These are phyloP conservation scores for Phytophthora hibernalis DNA, from an alignment of 352 stramenopile species.

Conservation along the genomic window DNA sequence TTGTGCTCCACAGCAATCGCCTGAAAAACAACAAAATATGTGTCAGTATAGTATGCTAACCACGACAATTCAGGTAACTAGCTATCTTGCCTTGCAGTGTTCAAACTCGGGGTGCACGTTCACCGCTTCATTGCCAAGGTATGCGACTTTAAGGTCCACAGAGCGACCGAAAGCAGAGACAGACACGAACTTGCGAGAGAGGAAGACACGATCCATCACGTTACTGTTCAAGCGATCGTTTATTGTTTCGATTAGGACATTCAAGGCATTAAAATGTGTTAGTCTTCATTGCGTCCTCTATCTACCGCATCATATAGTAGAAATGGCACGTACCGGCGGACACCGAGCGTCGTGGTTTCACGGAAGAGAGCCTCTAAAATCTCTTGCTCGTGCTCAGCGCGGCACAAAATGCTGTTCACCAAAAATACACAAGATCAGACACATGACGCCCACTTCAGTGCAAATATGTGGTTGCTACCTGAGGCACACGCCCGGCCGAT, in stretches of 20 bases:
- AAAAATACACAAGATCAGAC: not conserved
- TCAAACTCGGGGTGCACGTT: conserved; percentile 88
- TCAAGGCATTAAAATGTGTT: conserved; percentile 11
- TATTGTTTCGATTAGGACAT: conserved; percentile 27
- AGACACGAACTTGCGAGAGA: conserved; percentile 62
- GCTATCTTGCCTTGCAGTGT: conserved; percentile 77
- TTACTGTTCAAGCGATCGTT: conserved; percentile 46
- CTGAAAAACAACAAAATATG: conserved; percentile 18
- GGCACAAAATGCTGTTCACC: conserved; percentile 74
- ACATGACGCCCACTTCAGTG: not conserved
- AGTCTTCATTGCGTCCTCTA: conserved; percentile 7
- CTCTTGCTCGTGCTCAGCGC: conserved; percentile 52
- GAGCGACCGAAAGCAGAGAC: conserved; percentile 50
- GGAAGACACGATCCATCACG: conserved; percentile 59
- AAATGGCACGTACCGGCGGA: conserved; percentile 67
- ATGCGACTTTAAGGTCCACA: conserved; percentile 72
- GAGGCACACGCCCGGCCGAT: conserved; percentile 75
- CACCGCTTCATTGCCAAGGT: conserved; percentile 53
- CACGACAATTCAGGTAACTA: not conserved
- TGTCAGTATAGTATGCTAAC: not conserved
- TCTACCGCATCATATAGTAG: not conserved
- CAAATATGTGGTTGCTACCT: conserved; percentile 40
- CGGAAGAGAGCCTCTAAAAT: conserved; percentile 75
- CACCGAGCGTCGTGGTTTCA: conserved; percentile 91
- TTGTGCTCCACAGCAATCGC: conserved; percentile 48